Conservation (phyloP, 176 grass and related monocot genomes). For the Echinochloa phyllopogon region DNA sequence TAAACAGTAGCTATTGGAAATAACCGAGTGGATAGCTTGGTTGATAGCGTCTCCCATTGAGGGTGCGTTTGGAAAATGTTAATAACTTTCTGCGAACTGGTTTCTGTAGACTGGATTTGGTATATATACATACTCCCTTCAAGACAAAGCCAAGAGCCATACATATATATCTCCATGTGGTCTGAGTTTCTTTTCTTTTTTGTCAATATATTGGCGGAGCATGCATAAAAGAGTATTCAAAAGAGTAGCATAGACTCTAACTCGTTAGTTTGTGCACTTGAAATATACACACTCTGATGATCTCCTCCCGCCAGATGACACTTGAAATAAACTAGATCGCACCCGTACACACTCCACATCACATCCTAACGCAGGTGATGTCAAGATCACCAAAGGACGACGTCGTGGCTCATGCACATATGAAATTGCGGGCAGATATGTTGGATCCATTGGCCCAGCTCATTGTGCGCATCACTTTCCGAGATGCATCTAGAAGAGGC, state of each 20-base stretch:
- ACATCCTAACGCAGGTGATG: not conserved
- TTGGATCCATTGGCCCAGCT: not conserved
- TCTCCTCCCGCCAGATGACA: not conserved
- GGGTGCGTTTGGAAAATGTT: too few species aligned
- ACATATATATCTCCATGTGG: too few species aligned
- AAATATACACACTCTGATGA: not conserved
- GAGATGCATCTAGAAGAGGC: conserved; percentile 46
- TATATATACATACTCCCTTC: too few species aligned
- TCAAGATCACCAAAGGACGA: conserved; percentile 18
- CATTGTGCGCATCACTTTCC: conserved; percentile 26
- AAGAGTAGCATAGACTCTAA: not conserved
- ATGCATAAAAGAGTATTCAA: not conserved
- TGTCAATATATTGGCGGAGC: too few species aligned
- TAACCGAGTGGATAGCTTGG: too few species aligned
- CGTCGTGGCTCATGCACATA: not conserved
- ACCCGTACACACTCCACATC: not conserved
- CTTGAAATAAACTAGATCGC: not conserved
- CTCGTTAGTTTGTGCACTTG: not conserved
- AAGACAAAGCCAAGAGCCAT: too few species aligned
- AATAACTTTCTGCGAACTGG: too few species aligned
- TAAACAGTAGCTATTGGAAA: too few species aligned
- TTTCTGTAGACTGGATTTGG: too few species aligned
- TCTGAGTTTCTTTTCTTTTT: too few species aligned
- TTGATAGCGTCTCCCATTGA: too few species aligned
- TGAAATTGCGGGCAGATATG: not conserved